Conservation (phyloP, 495 filamentous ascomycete species). For the Penicillium egyptiacum region DNA sequence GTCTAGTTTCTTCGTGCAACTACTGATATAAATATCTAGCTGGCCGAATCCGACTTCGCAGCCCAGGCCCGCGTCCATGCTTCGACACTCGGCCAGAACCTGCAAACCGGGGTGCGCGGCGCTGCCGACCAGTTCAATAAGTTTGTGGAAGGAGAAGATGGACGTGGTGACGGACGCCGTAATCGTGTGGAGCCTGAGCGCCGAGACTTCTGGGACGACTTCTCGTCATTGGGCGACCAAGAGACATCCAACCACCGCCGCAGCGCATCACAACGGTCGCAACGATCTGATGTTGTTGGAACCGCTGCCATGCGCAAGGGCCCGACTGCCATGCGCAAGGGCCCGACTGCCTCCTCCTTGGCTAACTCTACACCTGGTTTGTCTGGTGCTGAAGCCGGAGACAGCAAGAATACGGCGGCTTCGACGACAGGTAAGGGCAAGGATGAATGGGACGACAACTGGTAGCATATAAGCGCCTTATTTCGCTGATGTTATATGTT, state of each 20-base stretch:
- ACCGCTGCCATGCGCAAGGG: conserved; percentile 69
- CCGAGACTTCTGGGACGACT: conserved; percentile 89
- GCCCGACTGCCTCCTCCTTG: conserved; percentile 41
- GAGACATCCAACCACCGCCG: conserved; percentile 45
- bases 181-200: conserved; percentile 59
- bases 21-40: conserved; percentile 39
- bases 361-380: conserved; percentile 28
- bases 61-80: conserved; percentile 76
- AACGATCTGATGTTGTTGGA: conserved; percentile 57
- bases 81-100: conserved; percentile 59
- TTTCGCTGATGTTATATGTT: conserved; percentile 10
- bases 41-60: conserved; percentile 85
- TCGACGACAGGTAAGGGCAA: conserved; percentile 41
- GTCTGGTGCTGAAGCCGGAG: conserved; percentile 39
- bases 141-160: conserved; percentile 72
- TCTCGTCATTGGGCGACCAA: conserved; percentile 57
- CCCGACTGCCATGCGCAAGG: conserved; percentile 61
- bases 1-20: background rate
- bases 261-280: conserved; percentile 23
- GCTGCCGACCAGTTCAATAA: conserved; percentile 75
- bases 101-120: conserved; percentile 64
- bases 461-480: conserved; percentile 40
- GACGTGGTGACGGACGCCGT: conserved; percentile 16
- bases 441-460: conserved; percentile 68
- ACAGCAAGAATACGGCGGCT: conserved; percentile 36